phyloP scores from a whole-genome alignment of 495 filamentous ascomycete genomes.

The Penicillium flavigenum region DNA sequence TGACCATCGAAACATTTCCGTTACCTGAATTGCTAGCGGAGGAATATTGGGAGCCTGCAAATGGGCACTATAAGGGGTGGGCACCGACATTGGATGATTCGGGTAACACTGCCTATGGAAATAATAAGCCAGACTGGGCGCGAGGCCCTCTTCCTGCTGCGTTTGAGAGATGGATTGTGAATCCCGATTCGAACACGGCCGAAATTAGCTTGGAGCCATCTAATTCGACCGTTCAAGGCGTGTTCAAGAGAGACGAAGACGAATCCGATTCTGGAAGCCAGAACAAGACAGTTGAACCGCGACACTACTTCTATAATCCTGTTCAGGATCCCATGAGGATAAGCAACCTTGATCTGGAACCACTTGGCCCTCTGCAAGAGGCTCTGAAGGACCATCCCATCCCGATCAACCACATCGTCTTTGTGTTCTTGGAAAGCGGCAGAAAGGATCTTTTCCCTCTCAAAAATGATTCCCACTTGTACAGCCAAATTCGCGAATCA shows the following conservation, averaged over 20 bases:
- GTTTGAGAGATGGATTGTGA: slow-evolving; percentile 24
- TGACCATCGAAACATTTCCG: slow-evolving; percentile 15
- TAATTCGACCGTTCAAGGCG: neutral
- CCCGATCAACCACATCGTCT: slow-evolving; percentile 42
- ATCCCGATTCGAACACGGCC: neutral
- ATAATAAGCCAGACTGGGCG: slow-evolving; percentile 20
- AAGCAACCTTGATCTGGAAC: slow-evolving; percentile 38
- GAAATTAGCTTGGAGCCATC: neutral
- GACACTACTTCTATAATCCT: slow-evolving; percentile 37
- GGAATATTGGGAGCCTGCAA: slow-evolving; percentile 20
- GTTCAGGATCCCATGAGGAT: slow-evolving; percentile 44
- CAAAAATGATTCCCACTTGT: slow-evolving; percentile 37
- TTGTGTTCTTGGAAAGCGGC: slow-evolving; percentile 47
- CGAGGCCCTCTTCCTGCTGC: slow-evolving; percentile 19
- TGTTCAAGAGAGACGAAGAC: neutral
- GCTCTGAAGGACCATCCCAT: slow-evolving; percentile 32
- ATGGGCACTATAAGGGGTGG: slow-evolving; percentile 27
- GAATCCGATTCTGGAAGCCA: neutral
- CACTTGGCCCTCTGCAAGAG: slow-evolving; percentile 33
- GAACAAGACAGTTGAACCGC: slow-evolving; percentile 9
- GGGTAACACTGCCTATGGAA: slow-evolving; percentile 20
- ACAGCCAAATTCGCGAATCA: slow-evolving; percentile 43
- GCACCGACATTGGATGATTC: slow-evolving; percentile 8
- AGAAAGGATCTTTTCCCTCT: slow-evolving; percentile 50
- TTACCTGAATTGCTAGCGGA: slow-evolving; percentile 19